Base-by-base conservation (phyloP, 1,284 basidiomycete species). In the Phellinidium pouzarii region DNA sequence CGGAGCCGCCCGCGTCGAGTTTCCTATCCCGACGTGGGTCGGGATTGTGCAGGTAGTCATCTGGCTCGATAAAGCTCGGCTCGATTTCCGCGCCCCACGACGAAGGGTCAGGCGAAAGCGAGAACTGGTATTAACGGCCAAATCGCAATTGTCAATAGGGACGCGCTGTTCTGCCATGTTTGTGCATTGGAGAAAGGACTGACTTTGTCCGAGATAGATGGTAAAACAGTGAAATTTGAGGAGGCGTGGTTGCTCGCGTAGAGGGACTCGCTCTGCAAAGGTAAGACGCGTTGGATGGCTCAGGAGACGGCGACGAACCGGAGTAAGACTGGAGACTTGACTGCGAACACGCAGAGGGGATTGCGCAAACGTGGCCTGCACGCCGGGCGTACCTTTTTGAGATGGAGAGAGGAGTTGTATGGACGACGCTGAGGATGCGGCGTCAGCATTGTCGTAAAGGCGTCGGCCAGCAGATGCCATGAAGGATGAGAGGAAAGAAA, bases 21-120 rank as follows among this genome's bases (percentile, higher is more conserved):
- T 76, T 79, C 55, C 76, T 67, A 64, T 91, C 87, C 44, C 85
- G 73, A 43, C 76, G 76, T 2, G 88, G 86, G 64, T 87, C 84
- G 5, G 85, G 84, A 59, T 83, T 85, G 65, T 89, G 86, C 37
- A 89, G 75, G 49, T 73, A 75, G 63, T 89, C 86, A 58, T 89
- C 86, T 2, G 79, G 70, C 61, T 89, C 87, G 2, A 66, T 65
- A 31, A 59, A 66, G 60, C 76, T 74, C 20, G 75, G 74, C 3
- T 79, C 82, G 48, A 87, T 66, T 59, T 84, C 74, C 23, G 82
- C 75, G 7, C 82, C 81, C 84, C 85, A 86, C 0, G 73, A 72
- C 6, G 74, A 68, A 11, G 84, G 85, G 65, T 89, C 85, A 1
- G 84, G 76, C 2, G 85, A 79, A 17, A 88, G 73, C 6, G 84